These are phyloP conservation scores for Diaporthe humulicola DNA, from an alignment of 2,329 filamentous ascomycete species.

Conservation along the genomic window DNA sequence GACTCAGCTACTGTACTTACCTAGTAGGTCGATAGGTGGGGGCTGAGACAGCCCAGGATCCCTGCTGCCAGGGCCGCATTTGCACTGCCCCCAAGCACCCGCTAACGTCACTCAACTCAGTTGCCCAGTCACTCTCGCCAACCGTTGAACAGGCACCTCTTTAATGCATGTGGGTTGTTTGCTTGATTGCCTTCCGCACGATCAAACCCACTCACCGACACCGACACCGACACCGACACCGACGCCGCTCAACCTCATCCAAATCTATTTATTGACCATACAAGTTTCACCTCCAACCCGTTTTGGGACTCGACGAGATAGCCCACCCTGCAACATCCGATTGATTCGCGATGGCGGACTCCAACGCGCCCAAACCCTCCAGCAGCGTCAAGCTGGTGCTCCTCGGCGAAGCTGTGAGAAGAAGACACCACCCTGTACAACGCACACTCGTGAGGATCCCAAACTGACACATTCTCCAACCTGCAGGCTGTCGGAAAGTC, in stretches of 20 bases:
- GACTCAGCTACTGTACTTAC: not conserved
- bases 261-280: not conserved
- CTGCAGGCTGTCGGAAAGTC: conserved; percentile 69
- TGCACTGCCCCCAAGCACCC: conserved; percentile 20
- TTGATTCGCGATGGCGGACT: conserved; percentile 74
- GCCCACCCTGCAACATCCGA: conserved; percentile 15
- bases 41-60: conserved; percentile 19
- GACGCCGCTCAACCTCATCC: conserved; percentile 19
- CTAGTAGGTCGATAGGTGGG: no score
- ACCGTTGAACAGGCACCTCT: conserved; percentile 25
- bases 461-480: conserved; percentile 14
- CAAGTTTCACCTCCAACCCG: conserved; percentile 11
- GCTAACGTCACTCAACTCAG: conserved; percentile 30
- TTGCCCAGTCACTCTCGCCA: conserved; percentile 22
- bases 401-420: conserved; percentile 95
- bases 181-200: conserved; percentile 8
- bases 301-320: conserved; percentile 20
- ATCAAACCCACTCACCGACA: conserved; percentile 24
- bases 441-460: not conserved
- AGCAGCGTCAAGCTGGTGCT: conserved; percentile 99
- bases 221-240: conserved; percentile 23
- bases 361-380: conserved; percentile 89
- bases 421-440: conserved; percentile 85
- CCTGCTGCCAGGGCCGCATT: conserved; percentile 11
- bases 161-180: conserved; percentile 22